These are phyloP conservation scores for Olyra latifolia DNA, from an alignment of 176 grass and related monocot genomes.

Conservation along the genomic window DNA sequence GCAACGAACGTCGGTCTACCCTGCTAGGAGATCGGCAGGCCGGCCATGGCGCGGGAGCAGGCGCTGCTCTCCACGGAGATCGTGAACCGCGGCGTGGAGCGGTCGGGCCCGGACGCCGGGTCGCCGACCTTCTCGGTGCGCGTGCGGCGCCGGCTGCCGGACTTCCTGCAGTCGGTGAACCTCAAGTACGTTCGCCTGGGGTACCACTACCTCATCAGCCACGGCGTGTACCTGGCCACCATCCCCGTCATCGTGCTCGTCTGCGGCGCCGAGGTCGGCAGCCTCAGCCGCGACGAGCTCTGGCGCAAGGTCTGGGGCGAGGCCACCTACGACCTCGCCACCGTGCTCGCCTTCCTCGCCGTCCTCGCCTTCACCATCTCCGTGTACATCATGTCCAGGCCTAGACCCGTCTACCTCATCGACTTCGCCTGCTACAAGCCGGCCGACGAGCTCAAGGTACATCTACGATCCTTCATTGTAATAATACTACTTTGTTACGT, in stretches of 20 bases:
- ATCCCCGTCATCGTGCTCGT: conserved; percentile 85
- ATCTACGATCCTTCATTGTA: not conserved
- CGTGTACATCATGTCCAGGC: conserved; percentile 89
- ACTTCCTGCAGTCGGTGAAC: conserved; percentile 98
- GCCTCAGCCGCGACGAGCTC: conserved; percentile 82
- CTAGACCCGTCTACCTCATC: conserved; percentile 87
- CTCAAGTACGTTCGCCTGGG: conserved; percentile 92
- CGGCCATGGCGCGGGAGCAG: conserved; percentile 71
- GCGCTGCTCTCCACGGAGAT: conserved; percentile 90
- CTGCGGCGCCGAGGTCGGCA: conserved; percentile 89
- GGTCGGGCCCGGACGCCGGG: conserved; percentile 85
- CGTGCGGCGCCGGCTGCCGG: conserved; percentile 84
- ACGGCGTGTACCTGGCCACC: conserved; percentile 89
- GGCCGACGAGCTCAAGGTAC: conserved; percentile 89
- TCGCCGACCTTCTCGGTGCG: conserved; percentile 92
- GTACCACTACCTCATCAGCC: conserved; percentile 96
- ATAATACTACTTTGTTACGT: no score
- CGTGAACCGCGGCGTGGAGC: conserved; percentile 89
- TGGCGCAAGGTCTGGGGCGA: conserved; percentile 89
- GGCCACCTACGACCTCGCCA: conserved; percentile 93
- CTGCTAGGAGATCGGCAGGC: no score
- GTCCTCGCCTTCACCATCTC: conserved; percentile 91
- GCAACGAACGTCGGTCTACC: no score
- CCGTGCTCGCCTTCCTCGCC: conserved; percentile 84
- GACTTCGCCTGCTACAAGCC: conserved; percentile 96